phyloP scores from a whole-genome alignment of 164 flowering plant genomes.

The Vitis rotundifolia region DNA sequence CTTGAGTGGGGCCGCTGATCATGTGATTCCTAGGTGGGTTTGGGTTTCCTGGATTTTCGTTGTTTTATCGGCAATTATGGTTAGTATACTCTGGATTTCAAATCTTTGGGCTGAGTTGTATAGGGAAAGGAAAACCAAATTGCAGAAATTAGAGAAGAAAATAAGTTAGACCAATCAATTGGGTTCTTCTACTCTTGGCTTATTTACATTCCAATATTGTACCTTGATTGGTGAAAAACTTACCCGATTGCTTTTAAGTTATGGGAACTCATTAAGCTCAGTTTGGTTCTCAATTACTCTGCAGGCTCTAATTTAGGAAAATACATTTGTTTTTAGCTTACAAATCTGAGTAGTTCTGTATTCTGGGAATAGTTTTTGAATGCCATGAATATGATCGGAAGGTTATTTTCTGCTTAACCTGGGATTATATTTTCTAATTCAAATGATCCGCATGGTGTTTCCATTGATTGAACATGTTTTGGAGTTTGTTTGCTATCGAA shows the following conservation, averaged over 20 bases:
- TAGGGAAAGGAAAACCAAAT: slow-evolving; percentile 42
- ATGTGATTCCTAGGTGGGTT: slow-evolving; percentile 60
- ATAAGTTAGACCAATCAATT: slow-evolving; percentile 8
- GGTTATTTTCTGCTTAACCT: background rate
- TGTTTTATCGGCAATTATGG: slow-evolving; percentile 54
- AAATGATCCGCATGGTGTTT: background rate
- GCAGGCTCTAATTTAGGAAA: background rate
- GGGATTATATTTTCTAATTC: background rate
- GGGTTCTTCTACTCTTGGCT: background rate
- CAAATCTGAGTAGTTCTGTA: background rate
- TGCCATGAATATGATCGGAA: background rate
- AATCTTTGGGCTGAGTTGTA: slow-evolving; percentile 72
- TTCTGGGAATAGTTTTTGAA: background rate
- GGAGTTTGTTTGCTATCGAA: background rate
- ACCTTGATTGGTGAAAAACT: no score
- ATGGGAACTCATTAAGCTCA: no score
- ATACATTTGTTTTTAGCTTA: background rate
- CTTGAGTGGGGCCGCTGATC: slow-evolving; percentile 48
- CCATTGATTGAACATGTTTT: background rate
- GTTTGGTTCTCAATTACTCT: background rate
- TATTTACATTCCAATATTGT: no score
- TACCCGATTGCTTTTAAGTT: no score
- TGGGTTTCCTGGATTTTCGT: slow-evolving; percentile 65
- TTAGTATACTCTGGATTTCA: slow-evolving; percentile 75
- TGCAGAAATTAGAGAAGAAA: slow-evolving; percentile 39